Evolutionary conservation across 192 early-diverging fungal genomes (phyloP).

Genomic region (Phycomyces nitens): DNA sequence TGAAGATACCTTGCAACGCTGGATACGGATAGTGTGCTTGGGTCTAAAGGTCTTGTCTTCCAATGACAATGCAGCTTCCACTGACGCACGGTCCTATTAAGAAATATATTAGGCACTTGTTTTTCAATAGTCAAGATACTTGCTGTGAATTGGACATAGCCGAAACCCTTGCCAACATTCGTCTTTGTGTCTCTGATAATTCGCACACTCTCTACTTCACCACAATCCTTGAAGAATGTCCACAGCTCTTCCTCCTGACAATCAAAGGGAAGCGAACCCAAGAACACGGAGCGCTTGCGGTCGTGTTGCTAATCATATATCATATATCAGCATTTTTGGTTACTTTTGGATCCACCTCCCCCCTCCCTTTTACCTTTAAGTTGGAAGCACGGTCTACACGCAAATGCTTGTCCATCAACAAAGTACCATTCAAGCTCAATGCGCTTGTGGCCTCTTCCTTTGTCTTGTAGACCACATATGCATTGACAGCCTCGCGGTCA

Average conservation of each 20-base stretch:
- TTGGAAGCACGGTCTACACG: conserved; percentile 71
- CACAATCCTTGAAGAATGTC: conserved; percentile 66
- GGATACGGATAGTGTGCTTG: conserved; percentile 57
- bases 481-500: conserved; percentile 79
- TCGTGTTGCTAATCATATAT: conserved; percentile 50
- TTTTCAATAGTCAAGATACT: neutral
- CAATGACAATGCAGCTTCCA: conserved; percentile 75
- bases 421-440: conserved; percentile 66
- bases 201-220: conserved; percentile 75
- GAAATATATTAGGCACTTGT: neutral
- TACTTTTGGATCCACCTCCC: no score
- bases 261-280: conserved; percentile 69
- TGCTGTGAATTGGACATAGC: conserved; percentile 81
- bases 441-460: conserved; percentile 49
- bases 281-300: conserved; percentile 74
- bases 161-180: conserved; percentile 92
- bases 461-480: conserved; percentile 80
- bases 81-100: conserved; percentile 61
- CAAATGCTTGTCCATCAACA: conserved; percentile 85
- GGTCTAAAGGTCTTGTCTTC: conserved; percentile 66
- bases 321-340: neutral
- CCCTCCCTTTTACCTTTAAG: conserved; percentile 40
- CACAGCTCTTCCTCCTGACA: conserved; percentile 71
- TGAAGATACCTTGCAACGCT: conserved; percentile 38
- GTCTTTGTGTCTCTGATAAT: conserved; percentile 79